A percentile compares a stretch with the other conserved stretches of the same genome.
Evolutionary conservation across 2,329 filamentous ascomycete genomes (phyloP).

Genomic region (Colletotrichum lini): DNA sequence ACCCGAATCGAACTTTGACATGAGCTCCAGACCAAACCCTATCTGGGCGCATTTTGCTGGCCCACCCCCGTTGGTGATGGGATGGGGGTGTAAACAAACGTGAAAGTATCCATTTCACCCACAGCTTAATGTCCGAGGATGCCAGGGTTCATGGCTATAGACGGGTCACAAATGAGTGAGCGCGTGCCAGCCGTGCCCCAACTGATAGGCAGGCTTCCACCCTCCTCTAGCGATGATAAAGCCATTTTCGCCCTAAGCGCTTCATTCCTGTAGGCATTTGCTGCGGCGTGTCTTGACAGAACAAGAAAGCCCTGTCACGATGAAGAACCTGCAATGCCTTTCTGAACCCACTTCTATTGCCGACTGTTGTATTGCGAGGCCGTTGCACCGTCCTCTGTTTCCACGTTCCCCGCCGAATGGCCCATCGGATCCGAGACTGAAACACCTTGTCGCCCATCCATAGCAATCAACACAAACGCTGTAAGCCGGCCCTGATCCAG

Average conservation of each 20-base stretch:
- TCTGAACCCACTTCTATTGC: slow-evolving; percentile 4
- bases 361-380: not conserved
- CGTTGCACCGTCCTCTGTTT: slow-evolving; percentile 9
- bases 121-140: slow-evolving; percentile 42
- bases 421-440: slow-evolving; percentile 22
- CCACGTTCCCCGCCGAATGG: slow-evolving; percentile 9
- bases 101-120: slow-evolving; percentile 38
- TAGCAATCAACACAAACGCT: slow-evolving; percentile 9
- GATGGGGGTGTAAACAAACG: slow-evolving; percentile 33
- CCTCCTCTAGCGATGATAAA: slow-evolving; percentile 22
- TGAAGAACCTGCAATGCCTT: not conserved
- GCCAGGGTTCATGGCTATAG: slow-evolving; percentile 36
- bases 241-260: slow-evolving; percentile 18
- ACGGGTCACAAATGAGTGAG: slow-evolving; percentile 34
- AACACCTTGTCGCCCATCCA: slow-evolving; percentile 19
- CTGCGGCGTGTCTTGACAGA: not conserved
- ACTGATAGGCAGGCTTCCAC: slow-evolving; percentile 16
- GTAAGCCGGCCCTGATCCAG: not conserved
- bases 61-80: slow-evolving; percentile 17
- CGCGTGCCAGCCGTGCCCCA: slow-evolving; percentile 34
- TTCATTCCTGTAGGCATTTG: slow-evolving; percentile 15
- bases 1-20: slow-evolving; percentile 29
- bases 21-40: slow-evolving; percentile 30
- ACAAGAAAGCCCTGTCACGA: slow-evolving; percentile 10
- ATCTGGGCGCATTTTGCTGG: slow-evolving; percentile 9